Evolutionary conservation across 129 eudicot genomes (phyloP).

Genomic region (Lonicera japonica): DNA sequence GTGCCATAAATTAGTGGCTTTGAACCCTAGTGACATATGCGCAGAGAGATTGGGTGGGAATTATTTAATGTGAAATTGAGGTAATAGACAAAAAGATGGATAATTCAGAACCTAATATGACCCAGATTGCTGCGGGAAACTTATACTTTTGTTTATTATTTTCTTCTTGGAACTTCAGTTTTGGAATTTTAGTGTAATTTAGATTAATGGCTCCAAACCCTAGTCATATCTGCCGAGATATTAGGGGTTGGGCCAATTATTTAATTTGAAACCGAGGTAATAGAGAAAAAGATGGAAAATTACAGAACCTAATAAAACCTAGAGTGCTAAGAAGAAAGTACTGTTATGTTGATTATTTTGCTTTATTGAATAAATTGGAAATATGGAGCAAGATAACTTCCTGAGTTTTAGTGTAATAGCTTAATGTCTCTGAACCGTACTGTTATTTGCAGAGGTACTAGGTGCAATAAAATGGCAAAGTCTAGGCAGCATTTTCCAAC

Average conservation of each 20-base stretch:
- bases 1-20: no score
- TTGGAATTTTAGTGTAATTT: no score
- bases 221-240: conserved; percentile 24
- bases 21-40: neutral
- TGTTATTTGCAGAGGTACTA: conserved; percentile 25
- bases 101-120: neutral
- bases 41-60: conserved; percentile 29
- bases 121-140: neutral
- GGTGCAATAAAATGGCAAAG: conserved; percentile 39
- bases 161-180: no score
- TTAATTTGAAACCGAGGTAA: neutral
- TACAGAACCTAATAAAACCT: neutral
- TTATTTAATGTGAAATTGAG: neutral
- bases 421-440: neutral
- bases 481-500: conserved; percentile 47
- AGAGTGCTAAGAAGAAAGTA: neutral
- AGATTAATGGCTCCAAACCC: no score
- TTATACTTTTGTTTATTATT: no score
- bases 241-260: conserved; percentile 18
- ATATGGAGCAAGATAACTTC: no score
- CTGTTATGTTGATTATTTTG: neutral
- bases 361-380: neutral
- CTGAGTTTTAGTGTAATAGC: no score
- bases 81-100: neutral
- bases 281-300: neutral